Conservation (phyloP, 164 flowering plant species). For the Stephania yunnanensis region DNA sequence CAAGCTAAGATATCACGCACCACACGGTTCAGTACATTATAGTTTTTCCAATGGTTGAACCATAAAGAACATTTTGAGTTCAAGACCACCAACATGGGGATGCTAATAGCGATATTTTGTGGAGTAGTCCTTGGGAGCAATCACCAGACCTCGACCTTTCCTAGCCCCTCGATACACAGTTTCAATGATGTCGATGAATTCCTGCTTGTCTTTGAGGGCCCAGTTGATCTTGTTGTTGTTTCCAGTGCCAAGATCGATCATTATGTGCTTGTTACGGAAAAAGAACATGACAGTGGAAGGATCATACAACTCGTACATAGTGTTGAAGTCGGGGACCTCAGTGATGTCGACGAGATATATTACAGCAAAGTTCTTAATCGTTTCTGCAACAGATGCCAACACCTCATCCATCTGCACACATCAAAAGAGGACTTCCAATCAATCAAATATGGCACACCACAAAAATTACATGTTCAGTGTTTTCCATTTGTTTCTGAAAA, state of each 20-base stretch:
- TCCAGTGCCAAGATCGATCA: constrained; percentile 95
- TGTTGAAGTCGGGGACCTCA: constrained; percentile 93
- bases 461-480: too few species aligned
- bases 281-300: constrained; percentile 95
- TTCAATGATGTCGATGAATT: constrained; percentile 89
- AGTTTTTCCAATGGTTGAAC: too few species aligned
- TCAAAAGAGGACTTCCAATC: too few species aligned
- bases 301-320: constrained; percentile 92
- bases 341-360: constrained; percentile 89
- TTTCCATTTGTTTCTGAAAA: too few species aligned
- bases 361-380: constrained; percentile 87
- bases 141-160: constrained; percentile 92
- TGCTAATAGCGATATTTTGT: constrained; percentile 82
- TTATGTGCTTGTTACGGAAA: constrained; percentile 95
- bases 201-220: constrained; percentile 97
- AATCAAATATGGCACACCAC: too few species aligned
- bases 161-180: constrained; percentile 93
- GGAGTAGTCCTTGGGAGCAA: constrained; percentile 95
- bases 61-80: too few species aligned
- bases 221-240: constrained; percentile 98
- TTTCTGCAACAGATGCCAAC: constrained; percentile 88
- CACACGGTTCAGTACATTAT: too few species aligned
- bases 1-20: too few species aligned
- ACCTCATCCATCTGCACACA: constrained; percentile 85
- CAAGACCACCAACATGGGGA: too few species aligned